phyloP scores from a whole-genome alignment of 805 yeast genomes.

The Cyberlindnera mrakii region DNA sequence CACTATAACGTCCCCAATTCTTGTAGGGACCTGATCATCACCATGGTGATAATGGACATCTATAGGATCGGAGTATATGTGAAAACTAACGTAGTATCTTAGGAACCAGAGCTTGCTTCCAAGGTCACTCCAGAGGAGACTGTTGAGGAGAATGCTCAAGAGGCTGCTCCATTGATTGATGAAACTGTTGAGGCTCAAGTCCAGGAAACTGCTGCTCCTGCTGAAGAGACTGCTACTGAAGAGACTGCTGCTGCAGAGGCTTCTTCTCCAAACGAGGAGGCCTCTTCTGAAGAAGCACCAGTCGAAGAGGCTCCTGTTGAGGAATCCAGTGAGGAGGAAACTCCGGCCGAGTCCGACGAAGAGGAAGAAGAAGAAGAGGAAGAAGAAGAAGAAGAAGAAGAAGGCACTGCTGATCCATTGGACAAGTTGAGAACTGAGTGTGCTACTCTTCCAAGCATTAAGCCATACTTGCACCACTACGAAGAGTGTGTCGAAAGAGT shows the following conservation, averaged over 20 bases:
- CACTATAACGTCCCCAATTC: not conserved
- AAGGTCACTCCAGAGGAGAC: slow-evolving; percentile 4
- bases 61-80: no score
- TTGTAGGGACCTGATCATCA: not conserved
- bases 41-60: not conserved
- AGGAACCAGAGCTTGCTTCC: slow-evolving; percentile 1
- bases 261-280: slow-evolving; percentile 5
- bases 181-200: no score
- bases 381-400: slow-evolving; percentile 67
- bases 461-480: slow-evolving; percentile 78
- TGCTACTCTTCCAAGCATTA: slow-evolving; percentile 58
- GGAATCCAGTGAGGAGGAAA: slow-evolving; percentile 12
- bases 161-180: not conserved
- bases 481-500: slow-evolving; percentile 95
- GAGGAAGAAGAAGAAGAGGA: slow-evolving; percentile 47
- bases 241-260: slow-evolving; percentile 4
- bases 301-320: slow-evolving; percentile 6
- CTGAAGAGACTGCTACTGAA: slow-evolving; percentile 7
- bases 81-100: not conserved
- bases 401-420: slow-evolving; percentile 58
- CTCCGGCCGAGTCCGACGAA: slow-evolving; percentile 12
- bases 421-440: slow-evolving; percentile 68
- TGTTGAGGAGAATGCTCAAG: slow-evolving; percentile 5
- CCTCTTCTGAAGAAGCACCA: slow-evolving; percentile 1
- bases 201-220: not conserved